These are phyloP conservation scores for Kappamyces sp. DNA, from an alignment of 192 early-diverging fungal species.

Conservation along the genomic window DNA sequence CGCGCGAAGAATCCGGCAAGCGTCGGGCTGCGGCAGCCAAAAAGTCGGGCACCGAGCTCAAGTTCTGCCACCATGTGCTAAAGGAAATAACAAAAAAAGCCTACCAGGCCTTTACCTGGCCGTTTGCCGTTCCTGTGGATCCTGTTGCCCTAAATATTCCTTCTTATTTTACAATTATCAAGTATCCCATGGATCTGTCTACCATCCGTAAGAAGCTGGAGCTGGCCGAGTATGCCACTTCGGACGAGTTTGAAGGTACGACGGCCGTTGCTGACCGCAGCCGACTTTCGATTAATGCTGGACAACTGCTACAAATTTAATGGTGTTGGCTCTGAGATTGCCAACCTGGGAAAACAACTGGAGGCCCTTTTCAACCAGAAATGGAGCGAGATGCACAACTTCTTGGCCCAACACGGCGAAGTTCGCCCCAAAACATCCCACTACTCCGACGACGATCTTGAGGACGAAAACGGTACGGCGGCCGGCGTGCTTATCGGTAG, in stretches of 20 bases:
- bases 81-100: conserved; percentile 35
- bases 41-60: conserved; percentile 22
- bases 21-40: not conserved
- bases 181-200: conserved; percentile 82
- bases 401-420: conserved; percentile 14
- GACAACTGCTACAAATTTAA: conserved; percentile 84
- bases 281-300: conserved; percentile 76
- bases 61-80: conserved; percentile 27
- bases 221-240: conserved; percentile 50
- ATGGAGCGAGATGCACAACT: conserved; percentile 50
- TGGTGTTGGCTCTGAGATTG: conserved; percentile 54
- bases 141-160: conserved; percentile 76
- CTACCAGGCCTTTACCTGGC: conserved; percentile 26
- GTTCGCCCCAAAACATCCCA: conserved; percentile 20
- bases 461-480: conserved; percentile 18
- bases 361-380: conserved; percentile 76
- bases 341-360: conserved; percentile 62
- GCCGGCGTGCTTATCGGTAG: conserved; percentile 4
- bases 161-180: conserved; percentile 78
- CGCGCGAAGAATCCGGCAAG: not conserved
- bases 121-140: conserved; percentile 76
- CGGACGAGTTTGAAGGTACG: conserved; percentile 58
- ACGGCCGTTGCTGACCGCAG: too few relatives aligned
- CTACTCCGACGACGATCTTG: not conserved
- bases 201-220: conserved; percentile 72